Percentiles rank a stretch among this genome's conserved stretches.
phyloP scores from a whole-genome alignment of 352 stramenopile species.

The Globisporangium ultimum region DNA sequence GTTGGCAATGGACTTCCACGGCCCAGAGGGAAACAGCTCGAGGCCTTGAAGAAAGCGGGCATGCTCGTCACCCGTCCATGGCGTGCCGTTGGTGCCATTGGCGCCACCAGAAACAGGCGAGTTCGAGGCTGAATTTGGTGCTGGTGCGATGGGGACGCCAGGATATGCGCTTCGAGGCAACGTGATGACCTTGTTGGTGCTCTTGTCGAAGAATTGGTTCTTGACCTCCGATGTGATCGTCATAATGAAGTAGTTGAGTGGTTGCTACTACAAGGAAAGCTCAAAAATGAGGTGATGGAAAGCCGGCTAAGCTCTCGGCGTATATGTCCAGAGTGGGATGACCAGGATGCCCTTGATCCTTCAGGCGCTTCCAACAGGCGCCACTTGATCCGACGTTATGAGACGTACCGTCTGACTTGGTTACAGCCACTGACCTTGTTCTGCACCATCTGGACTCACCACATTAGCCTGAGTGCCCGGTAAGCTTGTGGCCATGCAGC shows the following conservation, averaged over 20 bases:
- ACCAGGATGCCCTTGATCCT: not conserved
- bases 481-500: too few species aligned
- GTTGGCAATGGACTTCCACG: conserved; percentile 37
- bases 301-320: not conserved
- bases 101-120: not conserved
- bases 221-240: conserved; percentile 36
- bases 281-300: not conserved
- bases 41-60: conserved; percentile 26
- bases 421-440: too few species aligned
- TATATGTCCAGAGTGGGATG: too few species aligned
- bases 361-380: too few species aligned
- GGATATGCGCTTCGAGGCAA: conserved; percentile 17
- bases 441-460: too few species aligned
- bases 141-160: not conserved
- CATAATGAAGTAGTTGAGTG: conserved; percentile 12
- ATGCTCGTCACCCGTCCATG: conserved; percentile 38
- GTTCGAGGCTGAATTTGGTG: not conserved
- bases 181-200: conserved; percentile 29
- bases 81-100: conserved; percentile 13
- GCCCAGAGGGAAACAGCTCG: conserved; percentile 24
- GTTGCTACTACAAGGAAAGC: not conserved
- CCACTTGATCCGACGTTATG: too few species aligned
- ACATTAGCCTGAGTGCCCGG: too few species aligned
- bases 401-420: too few species aligned
- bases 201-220: conserved; percentile 31